Evolutionary conservation across 306 rosid genomes (phyloP).

Genomic region (Dalbergia cultrata): DNA sequence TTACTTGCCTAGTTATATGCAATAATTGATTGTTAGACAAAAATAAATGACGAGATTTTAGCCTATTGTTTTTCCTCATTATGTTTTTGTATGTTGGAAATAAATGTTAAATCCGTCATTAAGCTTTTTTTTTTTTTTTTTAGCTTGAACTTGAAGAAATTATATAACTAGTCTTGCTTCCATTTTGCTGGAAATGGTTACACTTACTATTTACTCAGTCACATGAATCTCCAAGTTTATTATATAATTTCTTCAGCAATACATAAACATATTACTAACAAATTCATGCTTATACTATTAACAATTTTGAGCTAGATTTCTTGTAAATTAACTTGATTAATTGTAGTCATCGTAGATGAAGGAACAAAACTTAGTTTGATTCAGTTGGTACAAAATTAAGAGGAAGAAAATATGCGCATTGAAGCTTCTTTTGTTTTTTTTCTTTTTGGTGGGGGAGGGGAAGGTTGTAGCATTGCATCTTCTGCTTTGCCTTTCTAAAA

Average conservation of each 20-base stretch:
- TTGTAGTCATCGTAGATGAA: no score
- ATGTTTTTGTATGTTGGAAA: not conserved
- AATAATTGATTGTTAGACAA: slow-evolving; percentile 40
- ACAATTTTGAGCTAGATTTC: no score
- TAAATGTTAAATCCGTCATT: not conserved
- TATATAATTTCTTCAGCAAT: slow-evolving; percentile 10
- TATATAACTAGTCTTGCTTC: not conserved
- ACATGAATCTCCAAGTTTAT: slow-evolving; percentile 13
- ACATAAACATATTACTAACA: slow-evolving; percentile 11
- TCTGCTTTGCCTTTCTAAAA: no score
- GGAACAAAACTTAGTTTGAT: no score
- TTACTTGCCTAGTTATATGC: slow-evolving; percentile 1
- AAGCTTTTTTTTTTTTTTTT: not conserved
- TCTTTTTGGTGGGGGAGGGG: no score
- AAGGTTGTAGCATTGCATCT: no score
- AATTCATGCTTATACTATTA: not conserved
- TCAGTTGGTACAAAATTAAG: no score
- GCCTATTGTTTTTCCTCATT: slow-evolving; percentile 8
- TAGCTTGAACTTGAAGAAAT: slow-evolving; percentile 27
- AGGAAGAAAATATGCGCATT: no score
- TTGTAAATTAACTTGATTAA: no score
- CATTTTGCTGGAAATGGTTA: slow-evolving; percentile 5
- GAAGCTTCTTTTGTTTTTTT: no score
- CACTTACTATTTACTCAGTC: not conserved
- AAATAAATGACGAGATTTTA: slow-evolving; percentile 25